Evolutionary conservation across 2,329 filamentous ascomycete genomes (phyloP).

Genomic region (Botrytis squamosa): DNA sequence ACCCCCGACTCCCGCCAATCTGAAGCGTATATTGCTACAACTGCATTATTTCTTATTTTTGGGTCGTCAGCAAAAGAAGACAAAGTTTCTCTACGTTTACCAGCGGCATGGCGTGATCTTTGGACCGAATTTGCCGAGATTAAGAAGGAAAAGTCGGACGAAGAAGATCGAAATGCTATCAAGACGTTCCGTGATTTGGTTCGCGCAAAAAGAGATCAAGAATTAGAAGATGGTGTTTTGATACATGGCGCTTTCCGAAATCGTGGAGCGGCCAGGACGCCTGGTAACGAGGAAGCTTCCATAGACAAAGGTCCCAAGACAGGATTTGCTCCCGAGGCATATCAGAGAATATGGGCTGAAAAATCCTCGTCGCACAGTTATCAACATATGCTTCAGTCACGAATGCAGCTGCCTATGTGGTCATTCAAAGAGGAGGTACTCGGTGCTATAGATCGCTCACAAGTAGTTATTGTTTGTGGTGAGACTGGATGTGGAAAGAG

Average conservation of each 20-base stretch:
- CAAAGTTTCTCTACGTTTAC: constrained; percentile 76
- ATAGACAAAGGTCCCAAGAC: constrained; percentile 39
- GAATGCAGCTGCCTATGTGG: constrained; percentile 88
- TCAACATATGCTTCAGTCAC: constrained; percentile 46
- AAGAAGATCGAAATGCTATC: constrained; percentile 66
- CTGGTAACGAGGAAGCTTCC: constrained; percentile 49
- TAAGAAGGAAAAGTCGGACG: constrained; percentile 69
- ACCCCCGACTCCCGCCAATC: constrained; percentile 78
- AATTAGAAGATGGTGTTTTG: constrained; percentile 71
- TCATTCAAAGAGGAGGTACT: constrained; percentile 77
- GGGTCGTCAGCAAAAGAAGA: constrained; percentile 78
- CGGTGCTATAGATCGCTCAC: constrained; percentile 71
- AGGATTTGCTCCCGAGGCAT: constrained; percentile 41
- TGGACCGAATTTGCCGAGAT: constrained; percentile 75
- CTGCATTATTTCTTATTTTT: constrained; percentile 79
- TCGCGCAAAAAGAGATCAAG: constrained; percentile 65
- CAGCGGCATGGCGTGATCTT: constrained; percentile 77
- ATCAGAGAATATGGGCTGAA: constrained; percentile 58
- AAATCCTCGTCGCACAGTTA: constrained; percentile 64
- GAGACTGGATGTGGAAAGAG: constrained; percentile 98
- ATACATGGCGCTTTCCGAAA: constrained; percentile 73
- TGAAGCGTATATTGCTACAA: constrained; percentile 80
- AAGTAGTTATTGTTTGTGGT: constrained; percentile 90
- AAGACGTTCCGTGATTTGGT: constrained; percentile 68
- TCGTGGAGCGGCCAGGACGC: constrained; percentile 49